Percentiles rank a stretch among this genome's conserved stretches.
Conservation (phyloP, 306 rosid species). For the Prunus kanzakura region DNA sequence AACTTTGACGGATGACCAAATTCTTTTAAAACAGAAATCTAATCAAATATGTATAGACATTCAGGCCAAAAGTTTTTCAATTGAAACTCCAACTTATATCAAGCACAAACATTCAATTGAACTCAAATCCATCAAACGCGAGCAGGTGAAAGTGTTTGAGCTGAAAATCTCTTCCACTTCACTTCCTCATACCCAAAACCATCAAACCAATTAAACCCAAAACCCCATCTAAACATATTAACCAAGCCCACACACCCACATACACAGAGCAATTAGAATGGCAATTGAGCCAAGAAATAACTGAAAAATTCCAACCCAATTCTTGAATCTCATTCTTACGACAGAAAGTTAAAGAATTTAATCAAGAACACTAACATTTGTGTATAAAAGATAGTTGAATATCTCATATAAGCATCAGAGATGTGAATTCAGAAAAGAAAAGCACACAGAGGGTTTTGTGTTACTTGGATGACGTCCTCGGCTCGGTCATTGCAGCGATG, state of each 20-base stretch:
- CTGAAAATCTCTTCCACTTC: background rate
- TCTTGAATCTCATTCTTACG: background rate
- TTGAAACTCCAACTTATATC: background rate
- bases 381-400: background rate
- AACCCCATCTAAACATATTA: background rate
- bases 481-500: slow-evolving; percentile 94
- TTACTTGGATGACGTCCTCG: slow-evolving; percentile 86
- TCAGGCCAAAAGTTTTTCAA: background rate
- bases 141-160: background rate
- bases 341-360: background rate
- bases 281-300: background rate
- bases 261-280: background rate
- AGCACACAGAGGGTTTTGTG: background rate
- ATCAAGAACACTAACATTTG: background rate
- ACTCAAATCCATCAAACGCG: background rate
- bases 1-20: background rate
- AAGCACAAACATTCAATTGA: background rate
- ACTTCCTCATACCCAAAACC: background rate
- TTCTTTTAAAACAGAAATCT: background rate
- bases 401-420: background rate
- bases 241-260: background rate
- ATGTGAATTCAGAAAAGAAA: background rate
- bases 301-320: background rate
- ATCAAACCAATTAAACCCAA: background rate
- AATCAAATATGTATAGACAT: background rate